These are phyloP conservation scores for Turritis glabra DNA, from an alignment of 345 rosid genomes.

Conservation along the genomic window DNA sequence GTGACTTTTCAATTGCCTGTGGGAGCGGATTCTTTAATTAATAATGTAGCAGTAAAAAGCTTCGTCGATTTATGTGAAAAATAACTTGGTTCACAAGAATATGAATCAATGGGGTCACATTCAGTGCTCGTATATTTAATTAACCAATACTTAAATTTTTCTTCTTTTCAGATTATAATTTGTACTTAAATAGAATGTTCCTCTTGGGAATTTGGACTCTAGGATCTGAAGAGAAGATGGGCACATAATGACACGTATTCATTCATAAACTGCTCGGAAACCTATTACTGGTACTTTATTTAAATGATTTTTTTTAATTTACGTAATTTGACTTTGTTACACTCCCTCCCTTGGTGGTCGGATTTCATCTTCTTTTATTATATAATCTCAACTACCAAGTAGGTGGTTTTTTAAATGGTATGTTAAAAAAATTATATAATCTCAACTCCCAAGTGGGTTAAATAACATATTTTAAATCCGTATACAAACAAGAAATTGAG, in stretches of 20 bases:
- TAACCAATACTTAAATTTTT: not conserved
- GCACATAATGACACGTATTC: constrained; percentile 7
- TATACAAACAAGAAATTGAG: not conserved
- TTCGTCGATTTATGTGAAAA: not conserved
- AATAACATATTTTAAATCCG: not conserved
- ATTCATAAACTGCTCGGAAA: not conserved
- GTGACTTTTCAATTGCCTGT: not conserved
- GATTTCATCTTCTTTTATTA: not conserved
- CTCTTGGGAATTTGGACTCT: constrained; percentile 28
- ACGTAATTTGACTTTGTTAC: constrained; percentile 12
- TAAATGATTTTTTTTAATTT: not conserved
- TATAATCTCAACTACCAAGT: not conserved
- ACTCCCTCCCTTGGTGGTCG: not conserved
- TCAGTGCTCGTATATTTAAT: not conserved
- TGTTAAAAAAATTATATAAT: too few species aligned
- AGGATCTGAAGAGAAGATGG: constrained; percentile 20
- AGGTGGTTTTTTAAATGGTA: too few species aligned
- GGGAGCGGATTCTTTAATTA: not conserved
- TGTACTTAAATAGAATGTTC: constrained; percentile 16
- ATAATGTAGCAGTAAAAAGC: not conserved
- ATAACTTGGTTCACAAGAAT: too few species aligned
- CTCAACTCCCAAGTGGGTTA: not conserved
- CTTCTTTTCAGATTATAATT: not conserved
- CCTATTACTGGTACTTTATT: not conserved
- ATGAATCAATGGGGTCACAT: too few species aligned